Conservation (phyloP, 345 rosid genomes). For the Brassica cretica region DNA sequence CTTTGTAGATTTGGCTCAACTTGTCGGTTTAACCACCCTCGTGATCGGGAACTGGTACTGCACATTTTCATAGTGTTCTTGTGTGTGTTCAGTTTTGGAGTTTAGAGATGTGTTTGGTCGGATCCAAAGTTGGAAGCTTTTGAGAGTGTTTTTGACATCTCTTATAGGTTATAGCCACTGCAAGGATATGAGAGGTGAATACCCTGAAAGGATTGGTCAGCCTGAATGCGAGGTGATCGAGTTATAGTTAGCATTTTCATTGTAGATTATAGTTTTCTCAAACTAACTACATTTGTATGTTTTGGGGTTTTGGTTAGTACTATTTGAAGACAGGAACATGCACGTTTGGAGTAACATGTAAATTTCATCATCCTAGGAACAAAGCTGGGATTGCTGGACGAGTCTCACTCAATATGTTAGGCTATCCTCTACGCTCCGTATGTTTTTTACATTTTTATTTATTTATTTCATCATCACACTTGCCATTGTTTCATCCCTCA, state of each 20-base stretch:
- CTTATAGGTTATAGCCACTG: conserved; percentile 83
- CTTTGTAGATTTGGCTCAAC: conserved; percentile 81
- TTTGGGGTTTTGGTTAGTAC: conserved; percentile 53
- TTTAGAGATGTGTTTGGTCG: conserved; percentile 8
- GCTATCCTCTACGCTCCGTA: conserved; percentile 94
- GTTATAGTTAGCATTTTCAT: neutral
- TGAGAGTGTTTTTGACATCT: neutral
- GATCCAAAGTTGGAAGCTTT: conserved; percentile 1
- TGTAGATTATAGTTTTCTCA: neutral
- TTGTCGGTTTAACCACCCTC: conserved; percentile 62
- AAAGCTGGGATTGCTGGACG: conserved; percentile 93
- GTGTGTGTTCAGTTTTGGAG: neutral
- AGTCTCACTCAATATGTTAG: conserved; percentile 84
- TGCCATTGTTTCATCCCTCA: neutral
- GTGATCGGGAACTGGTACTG: conserved; percentile 87
- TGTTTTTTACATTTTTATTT: conserved; percentile 9
- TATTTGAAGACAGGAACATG: conserved; percentile 97
- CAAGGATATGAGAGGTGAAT: conserved; percentile 93
- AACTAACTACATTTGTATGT: conserved; percentile 26
- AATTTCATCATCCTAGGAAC: conserved; percentile 96
- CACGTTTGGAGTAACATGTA: conserved; percentile 99
- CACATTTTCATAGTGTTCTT: neutral
- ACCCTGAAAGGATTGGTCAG: conserved; percentile 68
- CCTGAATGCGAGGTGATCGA: neutral
- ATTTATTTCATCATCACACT: neutral